Base-by-base conservation (phyloP, 2,329 filamentous ascomycete species). In the Apiospora rasikravindrae region DNA sequence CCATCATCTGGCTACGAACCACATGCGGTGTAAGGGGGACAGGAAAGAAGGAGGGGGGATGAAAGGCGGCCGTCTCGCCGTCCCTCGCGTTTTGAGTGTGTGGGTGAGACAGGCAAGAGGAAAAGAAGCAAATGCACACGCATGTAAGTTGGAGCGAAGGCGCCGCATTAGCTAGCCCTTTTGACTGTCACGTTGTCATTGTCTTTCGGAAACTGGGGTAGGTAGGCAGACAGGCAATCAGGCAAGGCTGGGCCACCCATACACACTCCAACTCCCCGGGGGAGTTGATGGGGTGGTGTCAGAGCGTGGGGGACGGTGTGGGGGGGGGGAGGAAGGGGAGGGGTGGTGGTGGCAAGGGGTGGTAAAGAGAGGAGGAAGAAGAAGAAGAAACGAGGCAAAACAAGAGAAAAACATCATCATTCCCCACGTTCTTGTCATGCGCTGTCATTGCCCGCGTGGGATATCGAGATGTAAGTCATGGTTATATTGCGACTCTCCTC, bases 251-350 rank as follows among this genome's bases (percentile, higher is more conserved):
- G 11, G 45, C 45, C 49, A 64, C 57, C n/a, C 57, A 57, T 8
- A 22, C 29, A 64, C 29, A 40, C 7, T 16, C 13, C n/a, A 13
- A 51, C n/a, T 42, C 40, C 40, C 8, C 37, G 4, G 8, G 37
- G n/a, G 49, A 51, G n/a, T 14, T 14, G 10, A 40, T 2, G 29
- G 29, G 33, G 8, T 10, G 29, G 33, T 29, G 29, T 61, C 16
- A 61, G 51, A 29, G 53, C 33, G 57, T 37, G 57, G 57, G 57
- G 57, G 22, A 64, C 11, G n/a, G n/a, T 67, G 66, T n/a, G 24
- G 66, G 44, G 64, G 64, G 40, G 19, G 19, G 10, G 40, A 42
- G 10, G 45, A 19, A 22, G 8, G 19, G 7, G 22, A 47, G 45
- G 45, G 45, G 45, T 22, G 45, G 6, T 49, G 7, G 45, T 10